Base-by-base conservation (phyloP, 331 rosid genomes). In the Quercus tomentella region DNA sequence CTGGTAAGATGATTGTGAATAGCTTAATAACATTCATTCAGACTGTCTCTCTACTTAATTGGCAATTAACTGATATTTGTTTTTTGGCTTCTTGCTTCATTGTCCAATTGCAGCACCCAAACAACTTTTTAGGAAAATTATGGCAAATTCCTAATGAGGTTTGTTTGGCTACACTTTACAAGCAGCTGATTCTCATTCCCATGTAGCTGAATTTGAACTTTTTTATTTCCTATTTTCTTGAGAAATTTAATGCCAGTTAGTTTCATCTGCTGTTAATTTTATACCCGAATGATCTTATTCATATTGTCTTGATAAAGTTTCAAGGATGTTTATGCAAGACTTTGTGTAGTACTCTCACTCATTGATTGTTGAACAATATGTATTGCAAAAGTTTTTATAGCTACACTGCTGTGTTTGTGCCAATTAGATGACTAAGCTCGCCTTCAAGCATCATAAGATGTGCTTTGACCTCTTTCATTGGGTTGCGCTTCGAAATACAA, bases 71-170 rank as follows among this genome's bases (percentile, higher is more conserved):
- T 78, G 52, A 67, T 60, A 65, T 61, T 69, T 75, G 78, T 26
- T 76, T 73, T 75, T 43, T 33, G 12, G 75, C 77, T 30, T 41
- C 69, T 77, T 65, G 75, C 41, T 80, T 35, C 37, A 54, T 81
- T 78, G 79, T 84, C 55, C 71, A 56, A 71, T 52, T 84, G 80
- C 97, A 95, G 98, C 97, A 56, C 97, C 98, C 0, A 90, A 84
- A 91, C 89, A 89, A 77, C 90, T 88, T 71, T 85, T 92, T 83
- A 84, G 88, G 80, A 89, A 89, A 80, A 79, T 84, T 60, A 75
- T 94, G 91, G 95, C 85, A 25, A 81, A 76, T 26, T 74, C 80
- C 81, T 85, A 69, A 70, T 73, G 80, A 93, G 92, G 91, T 91
- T 84, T 75, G 85, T 78, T 56, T 61, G 76, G 25, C 73, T 51